phyloP scores from a whole-genome alignment of 2,329 filamentous ascomycete species.

The Aspergillus brunneoviolaceus region DNA sequence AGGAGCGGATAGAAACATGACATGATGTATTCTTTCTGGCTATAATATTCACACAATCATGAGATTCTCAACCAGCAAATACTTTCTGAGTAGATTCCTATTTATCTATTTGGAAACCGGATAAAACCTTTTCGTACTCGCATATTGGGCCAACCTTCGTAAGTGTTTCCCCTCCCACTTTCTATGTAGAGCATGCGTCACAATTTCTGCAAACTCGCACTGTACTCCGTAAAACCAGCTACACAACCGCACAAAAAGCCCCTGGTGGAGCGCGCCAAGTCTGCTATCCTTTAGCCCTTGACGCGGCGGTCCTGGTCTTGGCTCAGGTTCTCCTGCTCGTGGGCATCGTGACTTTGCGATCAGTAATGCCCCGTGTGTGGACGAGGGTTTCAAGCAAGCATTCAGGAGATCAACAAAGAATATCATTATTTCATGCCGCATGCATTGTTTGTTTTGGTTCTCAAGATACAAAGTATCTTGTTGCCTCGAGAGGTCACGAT shows the following conservation, averaged over 20 bases:
- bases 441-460: not conserved
- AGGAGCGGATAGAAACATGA: not conserved
- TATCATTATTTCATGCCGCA: not conserved
- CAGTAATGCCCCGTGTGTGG: not conserved
- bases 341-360: not conserved
- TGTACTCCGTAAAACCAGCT: too few species aligned
- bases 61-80: too few species aligned
- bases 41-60: not conserved
- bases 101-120: not conserved
- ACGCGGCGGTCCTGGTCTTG: not conserved
- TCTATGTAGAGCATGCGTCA: too few species aligned
- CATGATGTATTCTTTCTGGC: not conserved
- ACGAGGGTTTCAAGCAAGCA: not conserved
- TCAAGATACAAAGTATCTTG: not conserved
- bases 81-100: too few species aligned
- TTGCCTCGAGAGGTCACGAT: not conserved
- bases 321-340: not conserved
- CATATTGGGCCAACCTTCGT: not conserved
- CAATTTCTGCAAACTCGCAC: too few species aligned
- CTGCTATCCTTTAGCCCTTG: not conserved
- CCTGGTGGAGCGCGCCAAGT: not conserved
- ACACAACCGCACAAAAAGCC: not conserved
- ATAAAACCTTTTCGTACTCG: not conserved
- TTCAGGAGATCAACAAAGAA: not conserved
- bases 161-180: too few species aligned